Evolutionary conservation across 2,329 filamentous ascomycete genomes (phyloP), one percentile per base, ranked within the genome.

Genomic region (Mycocentrospora acerina): DNA sequence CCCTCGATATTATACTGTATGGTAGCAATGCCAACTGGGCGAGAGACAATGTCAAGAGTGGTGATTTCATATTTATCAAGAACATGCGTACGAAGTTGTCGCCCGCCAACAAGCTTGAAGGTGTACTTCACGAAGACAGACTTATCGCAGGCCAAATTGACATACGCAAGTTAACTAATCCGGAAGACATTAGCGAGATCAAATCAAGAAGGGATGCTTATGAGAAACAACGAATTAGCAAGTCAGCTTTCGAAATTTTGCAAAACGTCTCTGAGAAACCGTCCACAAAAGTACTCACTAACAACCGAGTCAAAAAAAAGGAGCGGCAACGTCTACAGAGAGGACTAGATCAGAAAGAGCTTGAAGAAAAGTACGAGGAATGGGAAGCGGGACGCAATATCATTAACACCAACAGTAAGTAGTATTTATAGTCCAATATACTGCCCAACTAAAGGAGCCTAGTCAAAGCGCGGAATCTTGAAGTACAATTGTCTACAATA

Each of bases 1-100:
- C 82, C 1, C 72, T 96, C 35, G 82, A 84, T 52, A 68, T 96
- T 16, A 85, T 81, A 18, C 75, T 86, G 18, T 94, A 75, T 62
- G 81, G 84, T 11, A 79, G 79, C 0, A 86, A 95, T 62, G 80
- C 82, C 1, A 53, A 60, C 1, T 80, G 71, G 46, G 76, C 84
- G n/a, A 74, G 73, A 12, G 57, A 74, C 1, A 63, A 79, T 6
- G 69, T 93, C 17, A 68, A 73, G 2, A 63, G 70, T n/a, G 79
- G 80, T 3, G 71, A 81, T 16, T 83, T 85, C 73, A 69, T 95
- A 2, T 68, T 68, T 4, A 65, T 96, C 5, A 76, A 72, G 15
- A 95, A 96, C 54, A 74, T 95, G 3, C 84, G 84, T 14, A 75
- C 89, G 46, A 88, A 84, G 47, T 69, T 54, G 6, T 60, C 64